phyloP scores from a whole-genome alignment of 441 rosid species.

The Populus trichocarpa region DNA sequence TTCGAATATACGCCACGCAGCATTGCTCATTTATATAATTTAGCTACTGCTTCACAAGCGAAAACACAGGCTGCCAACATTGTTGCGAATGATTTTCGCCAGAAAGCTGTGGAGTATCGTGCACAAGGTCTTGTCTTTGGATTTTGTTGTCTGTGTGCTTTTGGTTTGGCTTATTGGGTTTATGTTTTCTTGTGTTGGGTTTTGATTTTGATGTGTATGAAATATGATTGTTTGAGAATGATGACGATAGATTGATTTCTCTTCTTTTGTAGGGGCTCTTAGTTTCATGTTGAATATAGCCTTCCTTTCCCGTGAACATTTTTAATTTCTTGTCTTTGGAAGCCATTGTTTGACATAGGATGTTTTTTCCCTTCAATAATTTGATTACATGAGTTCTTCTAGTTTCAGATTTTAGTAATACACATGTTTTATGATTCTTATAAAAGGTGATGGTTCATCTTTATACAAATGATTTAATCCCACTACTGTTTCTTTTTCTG shows the following conservation, averaged over 20 bases:
- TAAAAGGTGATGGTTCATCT: neutral
- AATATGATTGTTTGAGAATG: neutral
- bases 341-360: neutral
- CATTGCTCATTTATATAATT: constrained; percentile 63
- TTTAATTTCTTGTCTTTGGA: neutral
- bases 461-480: neutral
- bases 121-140: constrained; percentile 55
- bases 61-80: constrained; percentile 80
- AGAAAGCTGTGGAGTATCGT: constrained; percentile 73
- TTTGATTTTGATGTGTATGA: neutral
- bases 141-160: neutral
- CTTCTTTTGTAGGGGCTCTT: neutral
- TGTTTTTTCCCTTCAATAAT: neutral
- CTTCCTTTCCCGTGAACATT: neutral
- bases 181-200: neutral
- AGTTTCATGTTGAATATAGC: neutral
- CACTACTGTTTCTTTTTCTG: neutral
- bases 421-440: neutral
- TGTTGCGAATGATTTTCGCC: constrained; percentile 85
- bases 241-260: neutral
- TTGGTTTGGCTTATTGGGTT: neutral
- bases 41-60: constrained; percentile 80
- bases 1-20: constrained; percentile 85
- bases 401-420: neutral
- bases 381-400: neutral